Evolutionary conservation across 2,329 filamentous ascomycete species (phyloP).

Genomic region (Aspergillus ochraceus): DNA sequence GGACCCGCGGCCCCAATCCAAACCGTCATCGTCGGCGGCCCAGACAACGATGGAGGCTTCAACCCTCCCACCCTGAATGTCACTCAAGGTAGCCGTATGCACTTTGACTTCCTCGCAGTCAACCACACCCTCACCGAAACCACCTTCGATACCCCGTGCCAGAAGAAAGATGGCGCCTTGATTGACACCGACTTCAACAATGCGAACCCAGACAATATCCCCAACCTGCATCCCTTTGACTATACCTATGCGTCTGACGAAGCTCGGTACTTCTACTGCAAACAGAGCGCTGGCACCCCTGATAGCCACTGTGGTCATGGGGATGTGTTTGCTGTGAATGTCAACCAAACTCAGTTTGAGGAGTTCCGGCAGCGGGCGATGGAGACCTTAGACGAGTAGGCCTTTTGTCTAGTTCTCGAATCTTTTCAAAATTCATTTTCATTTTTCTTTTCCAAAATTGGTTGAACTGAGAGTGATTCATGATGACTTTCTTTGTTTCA

Average conservation of each 20-base stretch:
- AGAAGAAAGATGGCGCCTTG: not conserved
- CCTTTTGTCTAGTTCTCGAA: no score
- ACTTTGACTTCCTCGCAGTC: not conserved
- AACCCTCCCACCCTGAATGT: not conserved
- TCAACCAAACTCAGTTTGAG: not conserved
- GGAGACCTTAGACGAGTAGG: not conserved
- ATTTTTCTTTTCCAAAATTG: no score
- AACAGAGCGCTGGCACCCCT: not conserved
- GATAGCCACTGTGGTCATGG: not conserved
- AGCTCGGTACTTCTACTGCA: constrained; percentile 1
- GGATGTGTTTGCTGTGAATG: constrained; percentile 1
- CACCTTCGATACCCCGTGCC: not conserved
- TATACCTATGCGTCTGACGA: not conserved
- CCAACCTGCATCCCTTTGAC: not conserved
- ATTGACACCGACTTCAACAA: not conserved
- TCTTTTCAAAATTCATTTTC: no score
- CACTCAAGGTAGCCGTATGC: not conserved
- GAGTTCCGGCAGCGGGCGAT: constrained; percentile 20
- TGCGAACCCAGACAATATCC: not conserved
- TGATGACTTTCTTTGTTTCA: no score
- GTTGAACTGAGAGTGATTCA: no score
- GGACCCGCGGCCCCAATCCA: not conserved
- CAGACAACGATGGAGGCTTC: not conserved
- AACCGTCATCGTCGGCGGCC: not conserved
- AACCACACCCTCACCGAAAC: not conserved